phyloP scores from a whole-genome alignment of 257 asterid species.

The Plantago major region DNA sequence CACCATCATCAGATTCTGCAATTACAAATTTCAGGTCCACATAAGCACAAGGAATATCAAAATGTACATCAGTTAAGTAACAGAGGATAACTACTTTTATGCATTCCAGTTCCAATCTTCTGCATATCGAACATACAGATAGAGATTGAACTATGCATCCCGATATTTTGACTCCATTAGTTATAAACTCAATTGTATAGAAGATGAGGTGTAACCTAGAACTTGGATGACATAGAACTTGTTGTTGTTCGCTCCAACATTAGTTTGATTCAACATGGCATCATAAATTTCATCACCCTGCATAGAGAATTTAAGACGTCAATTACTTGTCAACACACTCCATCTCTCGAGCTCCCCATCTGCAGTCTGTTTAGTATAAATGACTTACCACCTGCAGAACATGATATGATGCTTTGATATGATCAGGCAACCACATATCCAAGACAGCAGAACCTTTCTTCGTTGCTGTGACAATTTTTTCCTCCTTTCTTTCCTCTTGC shows the following conservation, averaged over 20 bases:
- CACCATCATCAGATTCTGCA: constrained; percentile 83
- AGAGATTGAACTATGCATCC: background rate
- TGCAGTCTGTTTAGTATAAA: constrained; percentile 5
- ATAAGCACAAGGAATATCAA: constrained; percentile 6
- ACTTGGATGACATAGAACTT: constrained; percentile 75
- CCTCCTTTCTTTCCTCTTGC: constrained; percentile 29
- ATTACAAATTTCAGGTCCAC: constrained; percentile 19
- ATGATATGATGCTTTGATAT: constrained; percentile 72
- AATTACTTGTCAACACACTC: background rate
- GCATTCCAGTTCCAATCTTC: constrained; percentile 9
- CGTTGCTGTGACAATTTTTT: constrained; percentile 54
- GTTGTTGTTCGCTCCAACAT: constrained; percentile 82
- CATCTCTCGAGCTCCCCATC: background rate
- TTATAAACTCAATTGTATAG: constrained; percentile 13
- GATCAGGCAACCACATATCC: constrained; percentile 71
- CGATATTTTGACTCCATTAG: constrained; percentile 7
- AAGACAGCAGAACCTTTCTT: constrained; percentile 83
- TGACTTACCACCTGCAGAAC: constrained; percentile 66
- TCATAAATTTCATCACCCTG: constrained; percentile 81
- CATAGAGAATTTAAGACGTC: constrained; percentile 20
- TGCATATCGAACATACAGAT: background rate
- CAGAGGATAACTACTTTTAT: constrained; percentile 8
- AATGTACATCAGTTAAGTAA: background rate
- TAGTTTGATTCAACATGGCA: constrained; percentile 93
- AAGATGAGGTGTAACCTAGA: constrained; percentile 45